Conservation (phyloP, 2,329 filamentous ascomycete genomes). For the Stemphylium beticola region DNA sequence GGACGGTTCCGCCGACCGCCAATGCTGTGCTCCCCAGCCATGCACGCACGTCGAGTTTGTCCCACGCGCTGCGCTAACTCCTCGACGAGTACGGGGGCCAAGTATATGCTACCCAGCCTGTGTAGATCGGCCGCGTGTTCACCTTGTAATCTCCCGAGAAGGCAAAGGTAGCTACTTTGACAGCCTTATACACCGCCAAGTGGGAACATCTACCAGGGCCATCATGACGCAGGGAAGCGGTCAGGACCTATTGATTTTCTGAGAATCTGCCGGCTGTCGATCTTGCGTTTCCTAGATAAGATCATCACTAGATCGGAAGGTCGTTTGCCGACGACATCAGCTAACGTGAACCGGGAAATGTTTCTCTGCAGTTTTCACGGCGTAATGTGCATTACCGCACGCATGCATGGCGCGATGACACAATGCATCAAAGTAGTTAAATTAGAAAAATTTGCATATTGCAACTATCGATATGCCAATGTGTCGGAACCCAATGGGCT, state of each 20-base stretch:
- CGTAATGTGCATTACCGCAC: neutral
- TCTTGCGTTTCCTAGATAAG: neutral
- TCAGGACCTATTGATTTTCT: neutral
- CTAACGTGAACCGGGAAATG: neutral
- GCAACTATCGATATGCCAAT: neutral
- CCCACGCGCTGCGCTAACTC: constrained; percentile 4
- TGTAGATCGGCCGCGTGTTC: constrained; percentile 7
- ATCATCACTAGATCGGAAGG: neutral
- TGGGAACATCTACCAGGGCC: too few species aligned
- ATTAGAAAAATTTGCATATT: neutral
- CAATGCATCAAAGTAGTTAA: neutral
- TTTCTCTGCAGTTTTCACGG: neutral
- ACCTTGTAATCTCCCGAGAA: constrained; percentile 7
- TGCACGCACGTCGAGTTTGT: neutral
- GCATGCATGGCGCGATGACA: neutral
- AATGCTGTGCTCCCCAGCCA: constrained; percentile 4
- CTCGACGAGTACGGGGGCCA: neutral
- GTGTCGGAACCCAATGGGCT: neutral
- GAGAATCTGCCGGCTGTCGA: neutral
- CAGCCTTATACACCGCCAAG: neutral
- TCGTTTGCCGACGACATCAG: neutral
- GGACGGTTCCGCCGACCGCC: constrained; percentile 1
- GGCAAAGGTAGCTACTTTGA: neutral
- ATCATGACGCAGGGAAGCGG: neutral
- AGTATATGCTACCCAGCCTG: neutral